phyloP scores from a whole-genome alignment of 305 asterid genomes.

The Fraxinus sp. region DNA sequence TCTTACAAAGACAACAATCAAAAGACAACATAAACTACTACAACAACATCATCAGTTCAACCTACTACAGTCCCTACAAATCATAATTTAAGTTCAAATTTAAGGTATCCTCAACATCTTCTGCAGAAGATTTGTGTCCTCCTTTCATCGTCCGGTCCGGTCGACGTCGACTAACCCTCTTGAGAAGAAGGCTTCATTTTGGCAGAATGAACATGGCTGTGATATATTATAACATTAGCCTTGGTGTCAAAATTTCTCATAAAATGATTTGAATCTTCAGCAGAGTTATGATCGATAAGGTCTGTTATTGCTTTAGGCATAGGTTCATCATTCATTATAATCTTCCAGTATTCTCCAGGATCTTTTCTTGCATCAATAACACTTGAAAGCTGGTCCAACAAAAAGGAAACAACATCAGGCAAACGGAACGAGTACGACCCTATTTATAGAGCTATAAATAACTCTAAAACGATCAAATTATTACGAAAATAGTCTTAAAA shows the following conservation, averaged over 20 bases:
- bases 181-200: neutral
- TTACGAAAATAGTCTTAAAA: neutral
- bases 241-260: constrained; percentile 41
- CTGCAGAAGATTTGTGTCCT: neutral
- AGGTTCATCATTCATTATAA: constrained; percentile 42
- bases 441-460: neutral
- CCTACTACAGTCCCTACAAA: neutral
- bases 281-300: constrained; percentile 23
- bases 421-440: neutral
- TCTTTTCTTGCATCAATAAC: constrained; percentile 42
- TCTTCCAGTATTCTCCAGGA: constrained; percentile 57
- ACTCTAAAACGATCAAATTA: neutral
- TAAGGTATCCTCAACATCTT: neutral
- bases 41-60: neutral
- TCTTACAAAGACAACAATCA: neutral
- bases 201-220: constrained; percentile 30
- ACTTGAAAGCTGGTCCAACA: constrained; percentile 31
- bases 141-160: neutral
- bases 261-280: constrained; percentile 27
- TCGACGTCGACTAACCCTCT: neutral
- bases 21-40: neutral
- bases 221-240: constrained; percentile 57
- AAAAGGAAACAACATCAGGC: neutral
- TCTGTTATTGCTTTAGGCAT: constrained; percentile 60
- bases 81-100: neutral